A percentile compares a stretch with the other conserved stretches of the same genome.
These are phyloP conservation scores for Eragrostis nindensis DNA, from an alignment of 176 grass and related monocot species.

Conservation along the genomic window DNA sequence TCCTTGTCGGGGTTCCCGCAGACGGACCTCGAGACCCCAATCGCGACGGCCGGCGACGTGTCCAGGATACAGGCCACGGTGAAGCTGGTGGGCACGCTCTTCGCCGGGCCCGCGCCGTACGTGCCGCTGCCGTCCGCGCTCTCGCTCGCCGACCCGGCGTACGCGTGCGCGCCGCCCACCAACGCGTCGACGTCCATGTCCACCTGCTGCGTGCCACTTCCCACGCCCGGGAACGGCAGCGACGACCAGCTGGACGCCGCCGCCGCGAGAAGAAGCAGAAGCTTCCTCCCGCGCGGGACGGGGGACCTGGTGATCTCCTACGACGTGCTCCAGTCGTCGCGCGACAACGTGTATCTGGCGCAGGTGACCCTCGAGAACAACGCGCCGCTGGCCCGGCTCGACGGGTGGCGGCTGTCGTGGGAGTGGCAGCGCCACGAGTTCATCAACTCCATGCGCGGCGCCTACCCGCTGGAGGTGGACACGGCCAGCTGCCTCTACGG, in stretches of 20 bases:
- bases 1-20: conserved; percentile 73
- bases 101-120: conserved; percentile 40
- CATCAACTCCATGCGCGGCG: conserved; percentile 66
- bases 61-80: conserved; percentile 44
- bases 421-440: conserved; percentile 68
- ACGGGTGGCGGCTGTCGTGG: conserved; percentile 75
- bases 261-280: not conserved
- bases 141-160: conserved; percentile 59
- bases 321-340: conserved; percentile 64
- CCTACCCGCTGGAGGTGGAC: conserved; percentile 56
- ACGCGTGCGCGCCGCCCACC: conserved; percentile 42
- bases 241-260: not conserved
- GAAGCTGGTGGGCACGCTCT: conserved; percentile 63
- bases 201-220: no score
- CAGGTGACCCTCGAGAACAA: conserved; percentile 71
- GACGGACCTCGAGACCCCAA: conserved; percentile 72
- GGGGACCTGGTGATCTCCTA: conserved; percentile 79
- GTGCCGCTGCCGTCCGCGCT: conserved; percentile 55
- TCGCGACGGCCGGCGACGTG: conserved; percentile 67
- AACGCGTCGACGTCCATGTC: conserved; percentile 26
- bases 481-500: conserved; percentile 61
- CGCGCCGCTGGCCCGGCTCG: conserved; percentile 60
- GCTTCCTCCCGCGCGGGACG: conserved; percentile 39
- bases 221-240: no score
- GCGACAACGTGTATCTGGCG: conserved; percentile 59